Conservation (phyloP, 148 eudicot genomes). For the Dysphania ambrosioides region DNA sequence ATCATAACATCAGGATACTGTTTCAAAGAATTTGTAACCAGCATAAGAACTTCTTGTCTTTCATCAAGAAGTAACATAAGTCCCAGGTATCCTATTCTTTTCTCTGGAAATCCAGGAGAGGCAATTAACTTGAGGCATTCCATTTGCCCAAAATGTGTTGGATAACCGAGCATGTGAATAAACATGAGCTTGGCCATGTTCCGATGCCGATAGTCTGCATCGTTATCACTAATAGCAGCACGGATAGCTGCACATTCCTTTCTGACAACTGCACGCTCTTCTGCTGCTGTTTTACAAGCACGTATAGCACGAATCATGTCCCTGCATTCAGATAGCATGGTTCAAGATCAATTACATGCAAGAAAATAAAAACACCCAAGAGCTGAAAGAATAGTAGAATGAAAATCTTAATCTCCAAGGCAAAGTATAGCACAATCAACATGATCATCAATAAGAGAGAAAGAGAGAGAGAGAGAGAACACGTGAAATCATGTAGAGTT, state of each 20-base stretch:
- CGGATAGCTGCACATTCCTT: slow-evolving; percentile 98
- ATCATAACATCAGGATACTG: slow-evolving; percentile 67
- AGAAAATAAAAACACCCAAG: background rate
- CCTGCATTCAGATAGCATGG: slow-evolving; percentile 46
- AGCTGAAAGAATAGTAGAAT: background rate
- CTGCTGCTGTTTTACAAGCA: slow-evolving; percentile 98
- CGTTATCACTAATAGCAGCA: slow-evolving; percentile 87
- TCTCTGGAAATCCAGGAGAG: slow-evolving; percentile 93
- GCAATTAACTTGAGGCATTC: slow-evolving; percentile 96
- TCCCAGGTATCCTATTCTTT: slow-evolving; percentile 95
- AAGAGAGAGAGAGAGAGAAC: background rate
- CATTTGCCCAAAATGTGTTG: slow-evolving; percentile 99
- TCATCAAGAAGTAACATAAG: slow-evolving; percentile 99
- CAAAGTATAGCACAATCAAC: background rate
- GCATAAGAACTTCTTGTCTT: slow-evolving; percentile 98
- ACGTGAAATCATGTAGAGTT: too few relatives aligned
- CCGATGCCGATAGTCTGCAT: slow-evolving; percentile 87
- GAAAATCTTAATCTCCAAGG: background rate
- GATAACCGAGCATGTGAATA: slow-evolving; percentile 99
- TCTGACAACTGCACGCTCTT: slow-evolving; percentile 96
- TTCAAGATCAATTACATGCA: background rate
- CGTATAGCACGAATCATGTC: slow-evolving; percentile 98
- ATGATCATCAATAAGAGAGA: too few relatives aligned
- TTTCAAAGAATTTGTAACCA: slow-evolving; percentile 95
- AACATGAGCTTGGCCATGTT: slow-evolving; percentile 99